Evolutionary conservation across 208 protist species (phyloP), one percentile per base, ranked within the genome.

Genomic region (Leishmania amazonensis): DNA sequence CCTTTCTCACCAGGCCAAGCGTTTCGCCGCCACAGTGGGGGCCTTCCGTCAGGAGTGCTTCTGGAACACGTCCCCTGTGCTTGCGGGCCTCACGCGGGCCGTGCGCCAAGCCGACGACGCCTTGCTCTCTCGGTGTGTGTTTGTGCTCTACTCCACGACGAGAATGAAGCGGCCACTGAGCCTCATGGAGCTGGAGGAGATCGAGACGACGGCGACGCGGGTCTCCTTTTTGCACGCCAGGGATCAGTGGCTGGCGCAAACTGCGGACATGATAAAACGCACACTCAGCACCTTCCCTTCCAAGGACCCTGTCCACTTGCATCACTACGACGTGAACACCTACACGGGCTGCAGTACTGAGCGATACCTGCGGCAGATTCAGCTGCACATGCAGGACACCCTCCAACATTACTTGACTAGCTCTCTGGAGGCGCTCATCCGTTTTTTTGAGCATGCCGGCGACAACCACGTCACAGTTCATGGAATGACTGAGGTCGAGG

Each of bases 341-440:
- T 99, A 99, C 87, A 88, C 86, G 13, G 93, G 96, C 49, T 93
- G 89, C 65, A 99, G 99, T 80, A 97, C 98, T 11, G 96, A 99
- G 82, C 87, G 93, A 19, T 95, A 99, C 79, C 88, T 99, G 85
- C 89, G 79, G 68, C 91, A 90, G 53, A 84, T 99, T 71, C 95
- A 95, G 75, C 86, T 97, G 49, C 91, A 98, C 82, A 99, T 99
- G 99, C 89, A 99, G 84, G 96, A 98, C 79, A 81, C 92, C 0
- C 83, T 99, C 45, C 88, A 89, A 76, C 88, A 91, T 81, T 82
- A 97, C 47, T 81, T 98, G 47, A 92, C 88, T 58, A 87, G 81
- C 35, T 87, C 83, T 13, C 81, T 98, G 24, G 85, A 94, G 85
- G 88, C 91, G 45, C 97, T 97, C 81, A 88, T 89, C n/a, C 89